Conservation (phyloP, 1,284 basidiomycete species). For the Trametes pubescens region DNA sequence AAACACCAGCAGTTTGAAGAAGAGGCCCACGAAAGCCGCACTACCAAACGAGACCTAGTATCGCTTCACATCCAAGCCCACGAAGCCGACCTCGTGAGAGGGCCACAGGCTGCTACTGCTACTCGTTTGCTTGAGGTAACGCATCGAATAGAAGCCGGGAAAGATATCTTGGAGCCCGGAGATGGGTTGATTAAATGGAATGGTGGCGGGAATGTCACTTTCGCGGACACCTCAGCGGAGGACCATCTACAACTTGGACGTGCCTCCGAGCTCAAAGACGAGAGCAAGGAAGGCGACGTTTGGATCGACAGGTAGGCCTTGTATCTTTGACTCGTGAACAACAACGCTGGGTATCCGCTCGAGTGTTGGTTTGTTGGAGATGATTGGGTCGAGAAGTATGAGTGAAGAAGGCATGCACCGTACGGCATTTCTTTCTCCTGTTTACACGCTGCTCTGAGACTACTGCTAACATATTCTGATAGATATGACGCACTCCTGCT, state of each 20-base stretch:
- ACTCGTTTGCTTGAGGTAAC: conserved; percentile 58
- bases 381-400: not conserved
- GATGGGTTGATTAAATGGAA: conserved; percentile 58
- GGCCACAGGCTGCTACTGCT: conserved; percentile 51
- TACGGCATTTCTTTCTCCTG: conserved; percentile 13
- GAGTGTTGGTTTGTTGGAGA: not conserved
- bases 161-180: conserved; percentile 40
- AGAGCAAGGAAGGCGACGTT: conserved; percentile 36
- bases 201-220: conserved; percentile 10
- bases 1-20: conserved; percentile 8
- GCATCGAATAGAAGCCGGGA: conserved; percentile 26
- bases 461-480: conserved; percentile 26
- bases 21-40: not conserved
- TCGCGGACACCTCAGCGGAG: conserved; percentile 21
- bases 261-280: not conserved
- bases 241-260: conserved; percentile 25
- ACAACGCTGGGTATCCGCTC: conserved; percentile 4
- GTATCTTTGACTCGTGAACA: conserved; percentile 13
- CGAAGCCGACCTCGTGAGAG: conserved; percentile 69
- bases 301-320: conserved; percentile 73
- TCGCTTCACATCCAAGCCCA: conserved; percentile 66
- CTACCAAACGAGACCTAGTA: conserved; percentile 26
- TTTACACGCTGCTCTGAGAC: conserved; percentile 21
- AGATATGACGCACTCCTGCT: conserved; percentile 86
- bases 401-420: conserved; percentile 4